phyloP scores from a whole-genome alignment of 192 early-diverging fungal genomes.

The Gaertneriomyces sp. region DNA sequence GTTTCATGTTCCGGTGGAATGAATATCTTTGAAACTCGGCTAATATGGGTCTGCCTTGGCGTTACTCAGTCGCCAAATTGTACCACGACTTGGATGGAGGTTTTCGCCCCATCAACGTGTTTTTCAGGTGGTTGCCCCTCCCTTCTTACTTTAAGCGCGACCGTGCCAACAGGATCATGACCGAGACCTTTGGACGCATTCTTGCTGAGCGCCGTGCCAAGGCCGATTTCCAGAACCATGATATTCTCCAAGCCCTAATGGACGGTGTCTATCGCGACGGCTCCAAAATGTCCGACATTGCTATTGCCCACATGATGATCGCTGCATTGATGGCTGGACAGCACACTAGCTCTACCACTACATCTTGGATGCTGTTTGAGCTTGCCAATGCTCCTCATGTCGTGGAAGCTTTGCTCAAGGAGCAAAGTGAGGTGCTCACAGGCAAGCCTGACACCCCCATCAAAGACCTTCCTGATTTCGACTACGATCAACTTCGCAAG shows the following conservation, averaged over 20 bases:
- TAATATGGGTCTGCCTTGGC: no score
- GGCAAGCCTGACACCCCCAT: conserved; percentile 52
- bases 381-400: conserved; percentile 75
- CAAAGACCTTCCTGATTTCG: conserved; percentile 43
- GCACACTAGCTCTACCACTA: conserved; percentile 90
- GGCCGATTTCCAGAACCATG: conserved; percentile 50
- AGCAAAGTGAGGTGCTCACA: conserved; percentile 62
- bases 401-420: conserved; percentile 64
- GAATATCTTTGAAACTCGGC: no score
- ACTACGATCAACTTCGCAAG: conserved; percentile 70
- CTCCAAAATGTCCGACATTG: conserved; percentile 72
- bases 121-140: conserved; percentile 89
- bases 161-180: conserved; percentile 78
- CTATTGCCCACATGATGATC: conserved; percentile 94
- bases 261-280: conserved; percentile 87
- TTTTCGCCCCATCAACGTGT: conserved; percentile 90
- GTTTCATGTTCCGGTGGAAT: no score
- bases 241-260: conserved; percentile 83
- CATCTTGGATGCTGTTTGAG: conserved; percentile 86
- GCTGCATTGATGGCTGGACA: conserved; percentile 97
- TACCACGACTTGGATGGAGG: conserved; percentile 94
- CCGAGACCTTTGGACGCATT: conserved; percentile 72
- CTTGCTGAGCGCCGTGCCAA: conserved; percentile 69
- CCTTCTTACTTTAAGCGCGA: conserved; percentile 84
- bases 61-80: conserved; percentile 63